A percentile compares a stretch with the other conserved stretches of the same genome.
These are phyloP conservation scores for Pseudogymnoascus sp. DNA, from an alignment of 2,329 filamentous ascomycete species.

Conservation along the genomic window DNA sequence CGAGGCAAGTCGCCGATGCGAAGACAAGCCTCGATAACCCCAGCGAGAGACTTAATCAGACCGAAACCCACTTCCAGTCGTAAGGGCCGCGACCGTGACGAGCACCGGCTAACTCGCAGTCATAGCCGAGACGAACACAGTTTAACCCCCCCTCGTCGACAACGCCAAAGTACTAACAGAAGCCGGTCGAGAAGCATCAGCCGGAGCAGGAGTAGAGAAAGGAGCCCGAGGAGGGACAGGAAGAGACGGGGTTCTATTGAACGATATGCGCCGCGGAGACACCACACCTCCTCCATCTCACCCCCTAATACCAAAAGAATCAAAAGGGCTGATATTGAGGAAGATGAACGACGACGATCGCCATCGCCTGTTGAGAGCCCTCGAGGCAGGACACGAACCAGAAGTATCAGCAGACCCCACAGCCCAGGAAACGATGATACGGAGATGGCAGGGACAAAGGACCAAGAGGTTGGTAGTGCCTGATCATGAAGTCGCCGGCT, in stretches of 20 bases:
- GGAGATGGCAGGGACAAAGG: background rate
- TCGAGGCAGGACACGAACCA: background rate
- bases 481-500: constrained; percentile 19
- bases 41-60: constrained; percentile 11
- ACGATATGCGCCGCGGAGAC: constrained; percentile 36
- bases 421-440: background rate
- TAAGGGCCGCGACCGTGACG: constrained; percentile 24
- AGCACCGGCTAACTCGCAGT: constrained; percentile 29
- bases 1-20: constrained; percentile 7
- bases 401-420: constrained; percentile 4
- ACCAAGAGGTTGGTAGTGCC: constrained; percentile 35
- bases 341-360: constrained; percentile 35
- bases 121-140: constrained; percentile 25
- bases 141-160: constrained; percentile 25
- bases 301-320: constrained; percentile 38
- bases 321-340: constrained; percentile 51
- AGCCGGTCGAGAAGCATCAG: constrained; percentile 21
- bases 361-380: constrained; percentile 12
- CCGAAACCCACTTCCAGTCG: constrained; percentile 17
- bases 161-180: constrained; percentile 22
- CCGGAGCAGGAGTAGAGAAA: constrained; percentile 1
- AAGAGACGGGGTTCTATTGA: constrained; percentile 29
- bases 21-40: background rate
- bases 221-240: constrained; percentile 19
- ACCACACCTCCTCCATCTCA: constrained; percentile 45